Percentiles rank a stretch among this genome's conserved stretches.
phyloP scores from a whole-genome alignment of 192 early-diverging fungal genomes.

The Umbelopsis ramanniana region DNA sequence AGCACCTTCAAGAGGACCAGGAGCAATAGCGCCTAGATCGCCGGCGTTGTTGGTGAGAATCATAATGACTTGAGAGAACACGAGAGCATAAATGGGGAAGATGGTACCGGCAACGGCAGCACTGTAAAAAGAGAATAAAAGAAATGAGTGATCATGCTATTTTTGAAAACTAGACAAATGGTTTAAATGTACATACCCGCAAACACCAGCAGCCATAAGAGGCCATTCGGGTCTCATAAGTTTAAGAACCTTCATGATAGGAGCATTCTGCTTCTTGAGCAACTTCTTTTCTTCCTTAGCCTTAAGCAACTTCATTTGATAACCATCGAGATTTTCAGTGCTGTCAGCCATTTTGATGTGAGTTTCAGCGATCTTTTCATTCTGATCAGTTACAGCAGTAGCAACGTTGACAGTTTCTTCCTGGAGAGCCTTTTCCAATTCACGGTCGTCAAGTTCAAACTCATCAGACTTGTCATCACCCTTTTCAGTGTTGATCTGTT shows the following conservation, averaged over 20 bases:
- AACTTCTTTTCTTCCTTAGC: constrained; percentile 42
- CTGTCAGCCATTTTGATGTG: background rate
- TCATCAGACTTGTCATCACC: constrained; percentile 25
- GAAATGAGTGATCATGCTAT: background rate
- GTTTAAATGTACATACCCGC: background rate
- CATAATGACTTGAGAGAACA: constrained; percentile 51
- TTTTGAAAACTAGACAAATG: background rate
- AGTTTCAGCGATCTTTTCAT: constrained; percentile 13
- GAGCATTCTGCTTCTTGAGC: constrained; percentile 53
- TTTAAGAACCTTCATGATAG: constrained; percentile 56
- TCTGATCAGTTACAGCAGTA: constrained; percentile 8
- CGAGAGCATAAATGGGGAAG: constrained; percentile 75
- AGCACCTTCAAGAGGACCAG: constrained; percentile 40
- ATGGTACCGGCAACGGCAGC: constrained; percentile 69
- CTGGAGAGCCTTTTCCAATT: constrained; percentile 40
- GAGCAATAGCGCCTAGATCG: constrained; percentile 26
- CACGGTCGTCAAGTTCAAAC: constrained; percentile 28
- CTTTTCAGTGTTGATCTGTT: constrained; percentile 58
- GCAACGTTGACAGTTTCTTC: constrained; percentile 48
- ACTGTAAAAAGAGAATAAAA: constrained; percentile 40
- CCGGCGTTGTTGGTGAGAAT: constrained; percentile 37
- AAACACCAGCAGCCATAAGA: constrained; percentile 56
- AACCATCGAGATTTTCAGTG: constrained; percentile 25
- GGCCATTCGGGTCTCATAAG: constrained; percentile 55
- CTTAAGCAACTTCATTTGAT: constrained; percentile 16